Evolutionary conservation across 2,329 filamentous ascomycete genomes (phyloP), one percentile per base, ranked within the genome.

Genomic region (Fusarium sp.): DNA sequence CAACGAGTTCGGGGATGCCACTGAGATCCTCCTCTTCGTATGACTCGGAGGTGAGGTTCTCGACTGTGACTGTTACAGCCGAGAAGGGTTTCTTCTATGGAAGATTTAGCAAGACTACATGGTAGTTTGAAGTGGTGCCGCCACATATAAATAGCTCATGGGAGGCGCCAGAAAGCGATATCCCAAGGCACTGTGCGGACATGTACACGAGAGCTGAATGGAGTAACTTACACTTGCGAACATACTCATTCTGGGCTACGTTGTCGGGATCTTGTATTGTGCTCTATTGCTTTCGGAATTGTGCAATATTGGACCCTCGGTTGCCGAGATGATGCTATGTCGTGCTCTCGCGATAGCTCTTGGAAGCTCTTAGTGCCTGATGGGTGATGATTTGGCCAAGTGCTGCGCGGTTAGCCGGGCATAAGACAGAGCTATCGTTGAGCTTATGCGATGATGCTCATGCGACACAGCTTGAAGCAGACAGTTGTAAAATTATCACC

Each of bases 1-100:
- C 96, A 68, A 98, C 93, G 24, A 99, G 89, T 75, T 98, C 94
- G 40, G 95, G 93, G 69, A 99, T 94, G 24, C 95, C 96, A 74
- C 93, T 92, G 38, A 97, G 85, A 78, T 98, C 94, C 78, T 98
- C 94, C 77, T 97, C 93, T 64, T 97, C 92, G 80, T 93, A 97
- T 66, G 92, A 85, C 80, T 98, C 95, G 75, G 93, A 91, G 2
- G 95, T 98, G 73, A 98, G 87, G 62, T 91, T 91, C 80, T 98
- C 96, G 74, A 99, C 89, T 69, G 93, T 93, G 56, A 97, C 95
- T 36, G 95, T 97, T 67, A 99, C 91, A 42, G 96, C 94, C 76
- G 96, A 94, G 80, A 94, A 98, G 5, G 95, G 94, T 83, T 94
- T 90, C 84, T 91, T 80, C 77, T 80, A 59, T 24, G 5, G 2